A percentile compares a stretch with the other conserved stretches of the same genome.
These are phyloP conservation scores for Yamadazyma aaseri DNA, from an alignment of 1,139 yeast genomes.

Conservation along the genomic window DNA sequence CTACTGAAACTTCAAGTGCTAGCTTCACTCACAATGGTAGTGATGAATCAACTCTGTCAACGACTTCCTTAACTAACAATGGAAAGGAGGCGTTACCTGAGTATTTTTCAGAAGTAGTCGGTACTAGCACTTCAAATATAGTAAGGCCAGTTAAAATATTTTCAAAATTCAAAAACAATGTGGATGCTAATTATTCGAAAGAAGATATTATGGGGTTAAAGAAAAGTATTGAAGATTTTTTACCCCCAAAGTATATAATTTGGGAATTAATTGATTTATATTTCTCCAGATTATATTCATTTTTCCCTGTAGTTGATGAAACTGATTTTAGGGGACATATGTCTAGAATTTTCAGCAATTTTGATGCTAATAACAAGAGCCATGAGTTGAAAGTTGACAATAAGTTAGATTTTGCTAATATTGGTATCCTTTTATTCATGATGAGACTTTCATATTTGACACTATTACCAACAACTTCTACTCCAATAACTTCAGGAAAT, in stretches of 20 bases:
- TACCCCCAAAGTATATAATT: conserved; percentile 41
- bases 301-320: conserved; percentile 51
- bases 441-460: conserved; percentile 25
- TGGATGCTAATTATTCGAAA: too few species aligned
- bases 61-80: background rate
- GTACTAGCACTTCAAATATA: background rate
- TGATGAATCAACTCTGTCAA: background rate
- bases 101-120: too few species aligned
- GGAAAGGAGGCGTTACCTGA: background rate
- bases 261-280: conserved; percentile 46
- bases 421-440: conserved; percentile 23
- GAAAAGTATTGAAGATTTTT: conserved; percentile 29
- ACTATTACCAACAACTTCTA: conserved; percentile 9
- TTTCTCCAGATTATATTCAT: conserved; percentile 43
- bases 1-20: background rate
- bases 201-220: conserved; percentile 16
- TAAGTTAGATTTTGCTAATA: conserved; percentile 22
- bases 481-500: background rate
- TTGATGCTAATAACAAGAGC: conserved; percentile 13
- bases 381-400: conserved; percentile 14
- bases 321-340: conserved; percentile 15
- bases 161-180: background rate
- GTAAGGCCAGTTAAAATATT: background rate
- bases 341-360: conserved; percentile 19
- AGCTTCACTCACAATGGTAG: background rate